Percentiles rank a stretch among this genome's conserved stretches.
Evolutionary conservation across 495 filamentous ascomycete species (phyloP).

Genomic region (Staphylotrichum tortipilum): DNA sequence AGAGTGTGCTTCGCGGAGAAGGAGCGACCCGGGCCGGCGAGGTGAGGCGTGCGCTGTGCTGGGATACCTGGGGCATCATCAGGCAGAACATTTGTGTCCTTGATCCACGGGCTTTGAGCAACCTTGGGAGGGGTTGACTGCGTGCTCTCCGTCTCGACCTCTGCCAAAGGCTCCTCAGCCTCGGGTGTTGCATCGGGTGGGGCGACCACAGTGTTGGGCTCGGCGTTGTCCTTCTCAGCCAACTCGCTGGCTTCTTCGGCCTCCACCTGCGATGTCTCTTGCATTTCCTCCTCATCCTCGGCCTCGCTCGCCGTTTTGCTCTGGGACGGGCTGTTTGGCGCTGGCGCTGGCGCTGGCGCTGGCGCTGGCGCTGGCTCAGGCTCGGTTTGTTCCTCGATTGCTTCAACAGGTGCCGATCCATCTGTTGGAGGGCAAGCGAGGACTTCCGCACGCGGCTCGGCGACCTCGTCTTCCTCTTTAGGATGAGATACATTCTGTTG

Average conservation of each 20-base stretch:
- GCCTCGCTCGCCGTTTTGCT: constrained; percentile 4
- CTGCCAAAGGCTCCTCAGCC: no score
- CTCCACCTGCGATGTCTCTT: background rate
- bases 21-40: background rate
- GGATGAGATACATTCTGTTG: background rate
- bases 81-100: background rate
- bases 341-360: no score
- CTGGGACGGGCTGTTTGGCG: no score
- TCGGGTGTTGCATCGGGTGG: no score
- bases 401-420: background rate
- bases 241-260: background rate
- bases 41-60: background rate
- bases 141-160: background rate
- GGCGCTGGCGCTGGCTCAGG: no score
- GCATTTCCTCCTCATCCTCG: background rate
- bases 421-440: background rate
- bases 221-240: background rate
- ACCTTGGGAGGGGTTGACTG: background rate
- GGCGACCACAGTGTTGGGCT: background rate
- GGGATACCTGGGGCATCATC: background rate
- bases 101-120: constrained; percentile 6
- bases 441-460: background rate
- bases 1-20: constrained; percentile 1
- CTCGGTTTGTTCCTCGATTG: background rate
- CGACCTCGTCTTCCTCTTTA: background rate